Evolutionary conservation across 208 protist species (phyloP).

Genomic region (Wallacemonas sp.): DNA sequence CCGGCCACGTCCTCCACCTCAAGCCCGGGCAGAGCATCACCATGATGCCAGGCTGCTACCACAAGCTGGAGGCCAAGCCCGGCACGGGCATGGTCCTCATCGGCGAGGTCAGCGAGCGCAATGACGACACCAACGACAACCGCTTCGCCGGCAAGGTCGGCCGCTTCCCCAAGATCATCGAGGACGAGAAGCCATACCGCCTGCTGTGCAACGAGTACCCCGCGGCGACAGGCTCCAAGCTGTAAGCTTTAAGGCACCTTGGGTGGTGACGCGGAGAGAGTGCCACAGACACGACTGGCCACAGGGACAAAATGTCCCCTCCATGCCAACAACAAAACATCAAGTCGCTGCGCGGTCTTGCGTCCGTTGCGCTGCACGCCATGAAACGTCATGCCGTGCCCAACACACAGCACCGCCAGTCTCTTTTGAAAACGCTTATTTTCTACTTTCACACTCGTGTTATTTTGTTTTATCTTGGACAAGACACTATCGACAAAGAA

Average conservation of each 20-base stretch:
- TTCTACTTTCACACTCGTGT: not conserved
- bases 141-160: constrained; percentile 13
- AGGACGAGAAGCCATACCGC: constrained; percentile 16
- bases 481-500: not conserved
- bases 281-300: not conserved
- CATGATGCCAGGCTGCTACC: constrained; percentile 19
- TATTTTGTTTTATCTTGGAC: constrained; percentile 14
- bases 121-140: constrained; percentile 26
- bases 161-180: constrained; percentile 22
- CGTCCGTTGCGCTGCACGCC: no score
- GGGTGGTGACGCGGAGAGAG: no score
- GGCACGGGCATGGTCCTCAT: constrained; percentile 12
- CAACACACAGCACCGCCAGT: no score
- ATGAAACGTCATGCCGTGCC: no score
- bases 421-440: not conserved
- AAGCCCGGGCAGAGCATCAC: constrained; percentile 21
- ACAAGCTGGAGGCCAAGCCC: constrained; percentile 18
- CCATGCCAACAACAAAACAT: no score
- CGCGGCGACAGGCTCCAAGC: constrained; percentile 1
- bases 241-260: not conserved
- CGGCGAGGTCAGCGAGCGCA: constrained; percentile 18
- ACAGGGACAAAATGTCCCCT: constrained; percentile 1
- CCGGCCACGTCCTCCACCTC: constrained; percentile 15
- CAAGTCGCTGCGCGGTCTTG: no score
- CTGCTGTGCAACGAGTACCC: constrained; percentile 24